Percentiles rank a stretch among this genome's conserved stretches.
Conservation (phyloP, 148 eudicot species). For the Pouteria glomerata region DNA sequence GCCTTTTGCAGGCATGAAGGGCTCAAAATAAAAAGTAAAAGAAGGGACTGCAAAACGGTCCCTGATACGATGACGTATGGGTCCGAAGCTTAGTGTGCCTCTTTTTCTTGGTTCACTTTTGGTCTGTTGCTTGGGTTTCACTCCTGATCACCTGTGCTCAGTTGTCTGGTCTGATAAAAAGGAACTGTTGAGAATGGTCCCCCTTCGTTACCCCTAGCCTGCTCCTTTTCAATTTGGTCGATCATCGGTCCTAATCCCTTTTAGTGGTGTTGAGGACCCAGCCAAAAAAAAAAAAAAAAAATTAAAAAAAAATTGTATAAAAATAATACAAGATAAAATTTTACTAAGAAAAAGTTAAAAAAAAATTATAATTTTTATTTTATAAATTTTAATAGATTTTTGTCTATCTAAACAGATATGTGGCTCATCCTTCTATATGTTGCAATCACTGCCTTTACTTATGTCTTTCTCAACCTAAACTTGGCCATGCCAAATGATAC, state of each 20-base stretch:
- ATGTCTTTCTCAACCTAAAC: neutral
- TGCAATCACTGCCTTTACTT: neutral
- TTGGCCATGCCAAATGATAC: neutral
- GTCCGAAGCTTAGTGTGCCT: neutral
- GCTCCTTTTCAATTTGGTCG: neutral
- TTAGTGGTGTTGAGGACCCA: too few species aligned
- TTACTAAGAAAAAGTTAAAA: too few species aligned
- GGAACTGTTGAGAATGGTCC: neutral
- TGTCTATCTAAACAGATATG: too few species aligned
- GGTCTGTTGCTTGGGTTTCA: slow-evolving; percentile 11
- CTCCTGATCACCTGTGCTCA: slow-evolving; percentile 2
- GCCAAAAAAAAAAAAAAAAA: too few species aligned
- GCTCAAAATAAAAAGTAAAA: neutral
- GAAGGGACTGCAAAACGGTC: slow-evolving; percentile 7
- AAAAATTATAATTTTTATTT: too few species aligned
- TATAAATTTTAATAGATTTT: too few species aligned
- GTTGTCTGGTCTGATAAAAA: neutral
- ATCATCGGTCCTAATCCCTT: neutral
- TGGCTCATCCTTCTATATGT: neutral
- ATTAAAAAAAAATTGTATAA: too few species aligned
- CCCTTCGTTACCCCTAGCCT: neutral
- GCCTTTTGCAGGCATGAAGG: too few species aligned
- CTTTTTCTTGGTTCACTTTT: neutral
- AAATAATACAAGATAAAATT: too few species aligned
- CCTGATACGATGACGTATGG: neutral